Evolutionary conservation across 495 filamentous ascomycete genomes (phyloP), one percentile per base, ranked within the genome.

Genomic region (Aspergillus coremiiformis): DNA sequence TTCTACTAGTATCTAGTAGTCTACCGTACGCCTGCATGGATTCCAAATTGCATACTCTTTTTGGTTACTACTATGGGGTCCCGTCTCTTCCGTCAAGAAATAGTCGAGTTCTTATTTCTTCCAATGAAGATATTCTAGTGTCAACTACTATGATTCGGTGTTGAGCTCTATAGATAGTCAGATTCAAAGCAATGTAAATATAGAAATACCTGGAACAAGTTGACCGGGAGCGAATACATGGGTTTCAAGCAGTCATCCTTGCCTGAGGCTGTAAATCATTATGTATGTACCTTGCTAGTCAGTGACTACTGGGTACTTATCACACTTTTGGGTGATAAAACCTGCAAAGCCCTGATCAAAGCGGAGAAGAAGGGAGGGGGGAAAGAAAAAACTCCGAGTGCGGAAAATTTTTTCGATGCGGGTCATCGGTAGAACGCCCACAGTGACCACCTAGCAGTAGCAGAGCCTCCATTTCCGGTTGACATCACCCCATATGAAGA

Each of bases 131-230:
- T 4, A 4, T 4, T 27, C 9, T 4, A 27, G 4, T 27, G 24
- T 27, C 24, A 4, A 27, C n/a, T 27, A 27, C 24, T 27, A 27
- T 27, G 24, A 27, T 27, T 9, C 4, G 41, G 20, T 47, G 47
- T 47, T 55, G 53, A 47, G 53, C 53, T n/a, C n/a, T n/a, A n/a
- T 43, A 51, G 42, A 47, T 46, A 56, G n/a, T n/a, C n/a, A 56
- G 47, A 41, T 56, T 56, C 52, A 39, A 22, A 27, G 17, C 17
- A 15, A 21, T 39, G 30, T 30, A 52, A 20, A 49, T 19, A 17
- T 39, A 44, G 30, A 53, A 22, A 53, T 15, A n/a, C n/a, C n/a
- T n/a, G n/a, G n/a, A n/a, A n/a, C n/a, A n/a, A n/a, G n/a, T n/a
- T n/a, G n/a, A n/a, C n/a, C n/a, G n/a, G n/a, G n/a, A n/a, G n/a